Conservation (phyloP, 208 protist genomes). For the Leishmania tarentolae region DNA sequence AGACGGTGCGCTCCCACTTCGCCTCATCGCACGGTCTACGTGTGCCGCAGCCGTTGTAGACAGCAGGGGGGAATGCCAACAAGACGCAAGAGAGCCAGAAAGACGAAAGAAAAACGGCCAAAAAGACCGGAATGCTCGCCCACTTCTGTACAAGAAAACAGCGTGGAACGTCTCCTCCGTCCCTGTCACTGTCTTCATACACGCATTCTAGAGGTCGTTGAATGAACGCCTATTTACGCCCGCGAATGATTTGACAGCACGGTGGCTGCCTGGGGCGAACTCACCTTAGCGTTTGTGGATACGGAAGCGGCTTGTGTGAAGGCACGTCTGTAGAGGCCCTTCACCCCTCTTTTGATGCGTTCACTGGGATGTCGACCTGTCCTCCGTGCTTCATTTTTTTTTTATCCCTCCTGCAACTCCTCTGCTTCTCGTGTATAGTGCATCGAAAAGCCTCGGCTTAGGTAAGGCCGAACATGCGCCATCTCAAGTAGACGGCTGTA, state of each 20-base stretch:
- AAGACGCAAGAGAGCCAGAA: not conserved
- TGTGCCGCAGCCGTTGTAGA: not conserved
- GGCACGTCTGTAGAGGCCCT: not conserved
- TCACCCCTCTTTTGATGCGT: not conserved
- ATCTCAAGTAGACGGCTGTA: not conserved
- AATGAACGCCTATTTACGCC: not conserved
- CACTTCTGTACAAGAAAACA: not conserved
- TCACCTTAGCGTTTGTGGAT: not conserved
- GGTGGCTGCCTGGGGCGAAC: not conserved
- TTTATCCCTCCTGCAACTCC: not conserved
- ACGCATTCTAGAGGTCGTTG: not conserved
- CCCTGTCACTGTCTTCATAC: not conserved
- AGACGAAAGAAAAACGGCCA: not conserved
- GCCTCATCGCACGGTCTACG: not conserved
- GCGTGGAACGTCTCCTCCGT: not conserved
- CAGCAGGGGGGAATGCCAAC: not conserved
- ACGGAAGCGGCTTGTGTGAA: not conserved
- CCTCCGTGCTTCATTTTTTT: not conserved
- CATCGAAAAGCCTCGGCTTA: not conserved
- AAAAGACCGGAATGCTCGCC: not conserved
- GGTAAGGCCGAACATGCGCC: not conserved
- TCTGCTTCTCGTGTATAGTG: not conserved
- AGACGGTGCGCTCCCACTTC: not conserved
- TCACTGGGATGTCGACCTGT: not conserved
- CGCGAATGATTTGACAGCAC: not conserved